Evolutionary conservation across 176 grass and related monocot genomes (phyloP), one percentile per base, ranked within the genome.

Genomic region (Rhynchospora pubera): DNA sequence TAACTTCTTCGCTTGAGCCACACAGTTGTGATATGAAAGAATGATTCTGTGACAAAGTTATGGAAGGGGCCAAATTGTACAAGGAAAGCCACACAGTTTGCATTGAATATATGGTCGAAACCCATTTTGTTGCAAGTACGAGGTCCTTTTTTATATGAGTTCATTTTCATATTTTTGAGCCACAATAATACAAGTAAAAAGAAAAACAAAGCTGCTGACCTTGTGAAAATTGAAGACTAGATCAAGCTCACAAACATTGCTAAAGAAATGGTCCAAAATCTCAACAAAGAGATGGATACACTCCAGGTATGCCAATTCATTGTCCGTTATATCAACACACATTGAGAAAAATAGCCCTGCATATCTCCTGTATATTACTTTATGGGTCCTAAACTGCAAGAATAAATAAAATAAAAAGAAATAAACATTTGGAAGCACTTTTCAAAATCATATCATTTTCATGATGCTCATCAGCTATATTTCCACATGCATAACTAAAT

Each of bases 321-420:
- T 99, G 75, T 99, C 96, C 13, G 92, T 99, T 62, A 99, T 99
- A 82, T 99, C 96, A 57, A 95, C 96, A 80, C 92, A 99, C 60
- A 95, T 93, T 84, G 96, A 95, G 81, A 99, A 99, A 86, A 99
- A 99, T 2, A 99, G 79, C 84, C 96, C 92, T 12, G 92, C 96
- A 87, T 99, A 99, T 95, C 96, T 91, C 77, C 96, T 99, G 82
- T 99, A 99, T 69, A 99, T 99, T 80, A 99, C 87, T 91, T 99
- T 99, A 57, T 99, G 92, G 15, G 96, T 98, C 18, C 92, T 91
- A 58, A 90, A 90, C 89, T 90, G 89, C 67, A 90, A 67, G 23
- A 78, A 62, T n/a, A 68, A 46, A 32, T 42, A 2, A 59, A 55
- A 43, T 59, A 68, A 57, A 77, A 23, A 78, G 60, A 73, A 19